Evolutionary conservation across 805 yeast genomes (phyloP), one percentile per base, ranked within the genome.

Genomic region (Kazachstania bromeliacearum): DNA sequence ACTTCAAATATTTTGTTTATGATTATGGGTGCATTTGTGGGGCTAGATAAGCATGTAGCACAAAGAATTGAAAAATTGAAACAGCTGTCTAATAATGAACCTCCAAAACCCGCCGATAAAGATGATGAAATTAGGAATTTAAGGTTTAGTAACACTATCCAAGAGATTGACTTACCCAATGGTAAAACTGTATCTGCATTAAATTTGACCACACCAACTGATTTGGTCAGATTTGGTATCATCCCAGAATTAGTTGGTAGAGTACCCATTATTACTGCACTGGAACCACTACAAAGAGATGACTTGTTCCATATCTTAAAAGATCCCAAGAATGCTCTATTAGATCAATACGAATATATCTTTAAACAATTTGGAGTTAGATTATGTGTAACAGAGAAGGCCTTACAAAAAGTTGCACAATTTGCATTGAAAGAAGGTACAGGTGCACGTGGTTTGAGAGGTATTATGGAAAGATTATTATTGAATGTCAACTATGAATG

Each of bases 21-120:
- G 33, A 54, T 72, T 6, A 72, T 73, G 72, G 81, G 81, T 19
- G 80, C 80, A 0, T 75, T 75, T 59, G 73, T 72, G 10, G 79
- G 79, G 3, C 53, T 75, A 26, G 79, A 74, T 42, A 60, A 62
- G 33, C 67, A 71, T 34, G 57, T 73, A 16, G 59, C 62, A 2
- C 56, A 58, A 20, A 60, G 80, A 39, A 41, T 67, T 12, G 19
- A 33, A 12, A 33, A 21, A 4, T 35, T 34, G 14, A 41, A 36
- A 14, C 34, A 43, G 12, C 34, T 31, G 10, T 40, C 39, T 5
- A 45, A 38, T 5, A 33, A 23, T 5, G 37, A 36, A 18, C 40
- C 19, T 12, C 20, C 25, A 15, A 18, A 27, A 5, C 29, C 14
- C 5, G 42, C 34, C 7, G 24, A 25, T 2, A 34, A 39, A 12